Evolutionary conservation across 2,329 filamentous ascomycete species (phyloP).

Genomic region (Sphaerostilbella broomeana): DNA sequence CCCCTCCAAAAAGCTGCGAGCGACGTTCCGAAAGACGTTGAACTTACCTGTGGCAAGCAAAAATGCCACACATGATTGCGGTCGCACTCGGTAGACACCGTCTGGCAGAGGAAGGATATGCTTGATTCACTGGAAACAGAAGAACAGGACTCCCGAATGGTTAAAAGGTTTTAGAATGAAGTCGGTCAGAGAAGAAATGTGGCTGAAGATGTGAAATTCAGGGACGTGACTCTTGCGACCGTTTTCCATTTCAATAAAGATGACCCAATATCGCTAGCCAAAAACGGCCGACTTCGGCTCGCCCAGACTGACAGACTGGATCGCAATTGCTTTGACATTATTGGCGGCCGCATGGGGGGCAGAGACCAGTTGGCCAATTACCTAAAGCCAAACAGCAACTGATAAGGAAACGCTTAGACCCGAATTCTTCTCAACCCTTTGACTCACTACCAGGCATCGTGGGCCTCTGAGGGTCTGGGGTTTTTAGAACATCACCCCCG

Average conservation of each 20-base stretch:
- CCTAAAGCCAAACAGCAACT: constrained; percentile 6
- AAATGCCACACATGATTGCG: constrained; percentile 88
- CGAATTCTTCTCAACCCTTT: too few species aligned
- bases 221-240: constrained; percentile 15
- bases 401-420: constrained; percentile 12
- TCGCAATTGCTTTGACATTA: constrained; percentile 5
- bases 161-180: too few species aligned
- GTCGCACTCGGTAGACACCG: constrained; percentile 10
- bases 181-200: constrained; percentile 3
- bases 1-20: constrained; percentile 28
- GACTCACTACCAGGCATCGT: too few species aligned
- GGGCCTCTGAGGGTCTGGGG: too few species aligned
- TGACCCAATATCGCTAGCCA: constrained; percentile 1
- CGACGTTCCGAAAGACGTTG: not conserved
- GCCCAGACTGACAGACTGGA: constrained; percentile 3
- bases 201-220: constrained; percentile 1
- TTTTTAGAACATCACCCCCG: too few species aligned
- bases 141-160: not conserved
- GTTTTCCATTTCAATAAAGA: not conserved
- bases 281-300: constrained; percentile 18
- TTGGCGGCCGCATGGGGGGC: constrained; percentile 13
- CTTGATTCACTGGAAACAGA: too few species aligned
- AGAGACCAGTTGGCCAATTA: constrained; percentile 1
- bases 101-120: constrained; percentile 4
- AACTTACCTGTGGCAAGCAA: constrained; percentile 83